phyloP scores from a whole-genome alignment of 2,329 filamentous ascomycete genomes.

The Nothomitra cinnamomea region DNA sequence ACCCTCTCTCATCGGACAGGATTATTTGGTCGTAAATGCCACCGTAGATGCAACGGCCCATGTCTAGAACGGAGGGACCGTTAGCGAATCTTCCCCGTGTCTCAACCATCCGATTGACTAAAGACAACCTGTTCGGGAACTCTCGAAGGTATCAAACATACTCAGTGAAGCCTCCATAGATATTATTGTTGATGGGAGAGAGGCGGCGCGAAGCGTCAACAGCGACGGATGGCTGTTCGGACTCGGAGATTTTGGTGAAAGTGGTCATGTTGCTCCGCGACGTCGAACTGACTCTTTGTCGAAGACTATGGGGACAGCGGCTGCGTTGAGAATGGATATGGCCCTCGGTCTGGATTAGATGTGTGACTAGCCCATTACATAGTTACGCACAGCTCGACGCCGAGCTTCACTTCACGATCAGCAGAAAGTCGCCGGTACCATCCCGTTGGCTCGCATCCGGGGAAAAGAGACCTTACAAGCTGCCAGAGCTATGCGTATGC shows the following conservation, averaged over 20 bases:
- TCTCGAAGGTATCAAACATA: slow-evolving; percentile 23
- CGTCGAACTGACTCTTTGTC: neutral
- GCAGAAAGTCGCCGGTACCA: too few species aligned
- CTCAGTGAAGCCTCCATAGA: slow-evolving; percentile 77
- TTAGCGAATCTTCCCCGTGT: neutral
- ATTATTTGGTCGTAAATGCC: slow-evolving; percentile 65
- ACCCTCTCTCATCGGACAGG: slow-evolving; percentile 59
- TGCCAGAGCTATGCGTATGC: too few species aligned
- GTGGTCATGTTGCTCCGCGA: slow-evolving; percentile 40
- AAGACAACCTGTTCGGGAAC: neutral
- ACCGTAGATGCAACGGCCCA: slow-evolving; percentile 78
- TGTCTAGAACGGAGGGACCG: slow-evolving; percentile 28
- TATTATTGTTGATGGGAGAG: slow-evolving; percentile 61
- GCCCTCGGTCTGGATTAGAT: too few species aligned
- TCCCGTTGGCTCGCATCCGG: too few species aligned
- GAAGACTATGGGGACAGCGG: too few species aligned
- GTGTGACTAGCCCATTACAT: too few species aligned
- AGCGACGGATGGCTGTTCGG: slow-evolving; percentile 44
- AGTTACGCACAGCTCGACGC: too few species aligned
- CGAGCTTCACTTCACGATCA: too few species aligned
- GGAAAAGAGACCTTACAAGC: too few species aligned
- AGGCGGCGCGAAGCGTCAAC: slow-evolving; percentile 48
- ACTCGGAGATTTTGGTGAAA: slow-evolving; percentile 49
- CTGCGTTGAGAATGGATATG: too few species aligned
- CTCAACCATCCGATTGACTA: neutral